A percentile compares a stretch with the other conserved stretches of the same genome.
Conservation (phyloP, 805 yeast species). For the Zygosaccharomyces lentus region DNA sequence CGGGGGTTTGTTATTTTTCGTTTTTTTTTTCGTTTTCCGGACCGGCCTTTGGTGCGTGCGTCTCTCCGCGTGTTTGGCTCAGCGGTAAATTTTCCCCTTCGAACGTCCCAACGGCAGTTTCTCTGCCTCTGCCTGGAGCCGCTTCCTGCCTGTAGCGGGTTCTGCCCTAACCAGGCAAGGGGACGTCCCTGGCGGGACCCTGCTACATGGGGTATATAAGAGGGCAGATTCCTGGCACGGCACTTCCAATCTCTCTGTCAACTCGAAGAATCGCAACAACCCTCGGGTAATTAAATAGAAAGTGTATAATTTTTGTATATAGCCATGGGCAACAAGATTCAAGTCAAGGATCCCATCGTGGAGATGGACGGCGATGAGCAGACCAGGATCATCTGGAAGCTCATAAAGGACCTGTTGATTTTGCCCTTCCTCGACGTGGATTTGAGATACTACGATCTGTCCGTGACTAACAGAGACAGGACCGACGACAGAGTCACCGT, state of each 20-base stretch:
- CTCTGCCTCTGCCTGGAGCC: not conserved
- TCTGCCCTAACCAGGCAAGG: not conserved
- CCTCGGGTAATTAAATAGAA: not conserved
- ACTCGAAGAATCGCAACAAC: not conserved
- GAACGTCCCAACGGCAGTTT: not conserved
- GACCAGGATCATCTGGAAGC: conserved; percentile 94
- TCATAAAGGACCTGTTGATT: conserved; percentile 81
- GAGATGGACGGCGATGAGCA: conserved; percentile 98
- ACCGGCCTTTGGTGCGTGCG: not conserved
- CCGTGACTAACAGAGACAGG: conserved; percentile 78
- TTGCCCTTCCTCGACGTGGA: conserved; percentile 82
- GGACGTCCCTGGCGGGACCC: not conserved
- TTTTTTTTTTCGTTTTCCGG: not conserved
- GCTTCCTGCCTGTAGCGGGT: no score
- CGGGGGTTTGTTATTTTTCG: not conserved
- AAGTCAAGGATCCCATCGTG: conserved; percentile 83
- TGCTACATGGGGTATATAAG: not conserved
- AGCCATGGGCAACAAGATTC: conserved; percentile 47
- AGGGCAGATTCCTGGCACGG: not conserved
- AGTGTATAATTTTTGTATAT: not conserved
- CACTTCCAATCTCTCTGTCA: not conserved
- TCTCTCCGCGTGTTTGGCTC: not conserved
- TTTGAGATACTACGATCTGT: conserved; percentile 86
- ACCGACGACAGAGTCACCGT: conserved; percentile 85
- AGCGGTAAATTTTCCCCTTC: not conserved